Percentiles rank a stretch among this genome's conserved stretches.
Evolutionary conservation across 352 stramenopile genomes (phyloP).

Genomic region (Pythium brachiatum): DNA sequence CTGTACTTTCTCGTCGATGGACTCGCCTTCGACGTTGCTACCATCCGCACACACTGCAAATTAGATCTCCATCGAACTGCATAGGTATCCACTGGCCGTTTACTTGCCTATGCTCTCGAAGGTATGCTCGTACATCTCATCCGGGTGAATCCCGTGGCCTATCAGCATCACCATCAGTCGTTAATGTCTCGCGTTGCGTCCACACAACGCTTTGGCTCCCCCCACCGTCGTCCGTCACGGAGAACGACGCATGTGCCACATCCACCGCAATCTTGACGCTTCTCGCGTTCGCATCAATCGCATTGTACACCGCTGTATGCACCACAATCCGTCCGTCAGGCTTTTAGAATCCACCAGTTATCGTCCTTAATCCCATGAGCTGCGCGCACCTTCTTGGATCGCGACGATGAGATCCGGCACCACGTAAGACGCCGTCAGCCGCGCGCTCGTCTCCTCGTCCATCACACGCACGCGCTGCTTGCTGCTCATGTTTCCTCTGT

Average conservation of each 20-base stretch:
- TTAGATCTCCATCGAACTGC: not conserved
- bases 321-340: not conserved
- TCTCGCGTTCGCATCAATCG: slow-evolving; percentile 57
- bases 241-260: slow-evolving; percentile 48
- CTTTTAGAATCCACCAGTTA: no score
- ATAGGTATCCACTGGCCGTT: not conserved
- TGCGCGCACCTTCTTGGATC: slow-evolving; percentile 60
- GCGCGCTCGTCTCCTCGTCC: slow-evolving; percentile 28
- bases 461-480: not conserved
- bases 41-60: not conserved
- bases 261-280: slow-evolving; percentile 48
- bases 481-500: not conserved
- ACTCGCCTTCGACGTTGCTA: slow-evolving; percentile 42
- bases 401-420: slow-evolving; percentile 56
- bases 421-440: slow-evolving; percentile 57
- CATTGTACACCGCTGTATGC: slow-evolving; percentile 65
- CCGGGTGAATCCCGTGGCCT: slow-evolving; percentile 63
- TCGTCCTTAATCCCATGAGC: no score
- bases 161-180: not conserved
- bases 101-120: slow-evolving; percentile 44
- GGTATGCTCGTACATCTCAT: slow-evolving; percentile 47
- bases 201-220: not conserved
- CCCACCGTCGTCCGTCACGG: slow-evolving; percentile 65
- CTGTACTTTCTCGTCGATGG: slow-evolving; percentile 35
- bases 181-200: not conserved